Evolutionary conservation across 1,139 yeast genomes (phyloP).

Genomic region (Kodamaea suecica): DNA sequence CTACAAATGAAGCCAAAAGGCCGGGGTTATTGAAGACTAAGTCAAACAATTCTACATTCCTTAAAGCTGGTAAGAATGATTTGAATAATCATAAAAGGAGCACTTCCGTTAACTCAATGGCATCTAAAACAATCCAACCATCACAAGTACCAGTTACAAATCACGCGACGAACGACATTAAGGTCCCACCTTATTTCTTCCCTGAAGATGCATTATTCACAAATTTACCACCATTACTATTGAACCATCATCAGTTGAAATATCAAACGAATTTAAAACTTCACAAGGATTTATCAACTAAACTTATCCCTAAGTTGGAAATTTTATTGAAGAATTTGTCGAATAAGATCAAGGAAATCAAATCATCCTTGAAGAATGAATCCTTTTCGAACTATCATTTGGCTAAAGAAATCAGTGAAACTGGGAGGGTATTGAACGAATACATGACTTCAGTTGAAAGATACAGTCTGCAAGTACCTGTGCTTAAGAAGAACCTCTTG

Average conservation of each 20-base stretch:
- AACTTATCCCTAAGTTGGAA: slow-evolving; percentile 41
- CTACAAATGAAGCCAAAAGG: slow-evolving; percentile 16
- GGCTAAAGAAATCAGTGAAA: slow-evolving; percentile 38
- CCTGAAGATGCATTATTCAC: slow-evolving; percentile 33
- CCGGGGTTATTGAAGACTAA: slow-evolving; percentile 36
- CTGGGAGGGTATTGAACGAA: slow-evolving; percentile 35
- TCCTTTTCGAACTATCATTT: slow-evolving; percentile 40
- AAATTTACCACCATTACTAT: slow-evolving; percentile 33
- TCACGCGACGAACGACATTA: slow-evolving; percentile 24
- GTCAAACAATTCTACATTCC: slow-evolving; percentile 25
- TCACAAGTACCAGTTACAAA: slow-evolving; percentile 2
- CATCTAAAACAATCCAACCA: slow-evolving; percentile 1
- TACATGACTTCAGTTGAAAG: slow-evolving; percentile 35
- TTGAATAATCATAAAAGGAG: slow-evolving; percentile 19
- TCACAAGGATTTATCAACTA: slow-evolving; percentile 31
- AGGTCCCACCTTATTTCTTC: slow-evolving; percentile 48
- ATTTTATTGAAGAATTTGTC: slow-evolving; percentile 35
- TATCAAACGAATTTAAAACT: slow-evolving; percentile 30
- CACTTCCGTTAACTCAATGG: slow-evolving; percentile 13
- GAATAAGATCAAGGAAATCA: slow-evolving; percentile 44
- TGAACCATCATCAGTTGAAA: slow-evolving; percentile 35
- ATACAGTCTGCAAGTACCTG: slow-evolving; percentile 30
- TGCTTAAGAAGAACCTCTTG: slow-evolving; percentile 22
- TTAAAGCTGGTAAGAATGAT: slow-evolving; percentile 11
- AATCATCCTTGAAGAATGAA: slow-evolving; percentile 40